Evolutionary conservation across 1,284 basidiomycete genomes (phyloP).

Genomic region (Irpex sp.): DNA sequence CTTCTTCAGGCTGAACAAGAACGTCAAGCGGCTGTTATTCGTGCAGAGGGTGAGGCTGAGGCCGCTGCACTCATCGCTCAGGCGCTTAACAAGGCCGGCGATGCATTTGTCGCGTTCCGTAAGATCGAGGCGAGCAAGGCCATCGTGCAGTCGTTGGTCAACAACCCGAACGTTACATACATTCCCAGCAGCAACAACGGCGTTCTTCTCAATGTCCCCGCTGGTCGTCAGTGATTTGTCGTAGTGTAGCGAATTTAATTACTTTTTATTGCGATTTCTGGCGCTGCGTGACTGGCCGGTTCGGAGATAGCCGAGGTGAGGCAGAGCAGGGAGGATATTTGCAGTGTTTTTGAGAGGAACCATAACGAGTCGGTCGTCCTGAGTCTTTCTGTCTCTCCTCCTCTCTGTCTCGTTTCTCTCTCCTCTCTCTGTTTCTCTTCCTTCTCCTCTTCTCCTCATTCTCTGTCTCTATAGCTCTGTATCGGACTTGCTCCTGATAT

Average conservation of each 20-base stretch:
- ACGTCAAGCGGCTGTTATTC: slow-evolving; percentile 95
- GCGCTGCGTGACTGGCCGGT: slow-evolving; percentile 15
- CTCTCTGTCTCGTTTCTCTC: slow-evolving; percentile 29
- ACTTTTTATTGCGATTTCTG: background rate
- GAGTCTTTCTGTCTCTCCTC: slow-evolving; percentile 30
- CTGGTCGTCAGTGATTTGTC: slow-evolving; percentile 36
- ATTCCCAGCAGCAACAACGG: slow-evolving; percentile 79
- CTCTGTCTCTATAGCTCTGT: slow-evolving; percentile 39
- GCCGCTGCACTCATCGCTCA: slow-evolving; percentile 91
- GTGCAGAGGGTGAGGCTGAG: slow-evolving; percentile 98
- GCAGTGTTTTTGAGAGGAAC: slow-evolving; percentile 17
- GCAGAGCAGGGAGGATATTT: slow-evolving; percentile 7
- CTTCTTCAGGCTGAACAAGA: slow-evolving; percentile 89
- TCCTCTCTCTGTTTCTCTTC: slow-evolving; percentile 31
- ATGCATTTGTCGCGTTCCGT: slow-evolving; percentile 92
- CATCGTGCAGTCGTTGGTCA: slow-evolving; percentile 80
- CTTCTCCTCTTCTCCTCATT: slow-evolving; percentile 26
- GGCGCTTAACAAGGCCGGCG: slow-evolving; percentile 92
- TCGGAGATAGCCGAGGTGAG: slow-evolving; percentile 28
- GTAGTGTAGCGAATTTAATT: slow-evolving; percentile 1
- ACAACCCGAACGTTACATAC: slow-evolving; percentile 84
- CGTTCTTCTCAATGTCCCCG: slow-evolving; percentile 81
- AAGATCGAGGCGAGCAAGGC: slow-evolving; percentile 99
- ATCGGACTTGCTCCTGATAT: slow-evolving; percentile 41
- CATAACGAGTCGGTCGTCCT: slow-evolving; percentile 28